Evolutionary conservation across 331 rosid species (phyloP), one percentile per base, ranked within the genome.

Genomic region (Telfairia occidentalis): DNA sequence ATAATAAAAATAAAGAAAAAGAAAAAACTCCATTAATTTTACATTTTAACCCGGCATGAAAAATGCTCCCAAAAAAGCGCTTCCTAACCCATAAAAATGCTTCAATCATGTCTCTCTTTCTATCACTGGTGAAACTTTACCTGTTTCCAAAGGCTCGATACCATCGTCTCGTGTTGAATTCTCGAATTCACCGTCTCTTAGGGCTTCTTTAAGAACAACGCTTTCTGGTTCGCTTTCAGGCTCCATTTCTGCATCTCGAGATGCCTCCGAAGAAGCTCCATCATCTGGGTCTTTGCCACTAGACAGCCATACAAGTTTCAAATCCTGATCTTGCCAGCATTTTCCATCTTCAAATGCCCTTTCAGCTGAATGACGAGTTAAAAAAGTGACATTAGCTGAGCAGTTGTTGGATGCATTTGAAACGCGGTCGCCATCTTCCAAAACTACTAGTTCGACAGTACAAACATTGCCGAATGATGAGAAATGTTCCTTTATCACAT

Each of bases 31-130:
- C 79, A 74, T 76, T 71, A 85, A 79, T 85, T 87, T 80, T 76
- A 83, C 87, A 76, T 78, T 80, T 92, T 86, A 92, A 92, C 96
- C 90, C 46, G 28, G 83, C 84, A 96, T 93, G 92, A 90, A 90
- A 96, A 93, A 84, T 75, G 87, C 89, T 73, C 86, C 73, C 71
- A 75, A 85, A 79, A 75, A 81, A 80, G 81, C 84, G 52, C 93
- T 74, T 81, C 83, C 89, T 88, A 89, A 90, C 70, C 59, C 59
- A 48, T 43, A 43, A 42, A 71, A 48, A 48, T 73, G 71, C 55
- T 83, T 71, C 81, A 40, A 73, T 8, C 88, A 83, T 57, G 92
- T 85, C 82, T 86, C 86, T 73, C 82, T 77, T 67, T 82, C 87
- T 40, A 78, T 71, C 37, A 86, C 84, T 26, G 58, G 80, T 24